Conservation (phyloP, 2,329 filamentous ascomycete genomes). For the Colletotrichum sublineola region DNA sequence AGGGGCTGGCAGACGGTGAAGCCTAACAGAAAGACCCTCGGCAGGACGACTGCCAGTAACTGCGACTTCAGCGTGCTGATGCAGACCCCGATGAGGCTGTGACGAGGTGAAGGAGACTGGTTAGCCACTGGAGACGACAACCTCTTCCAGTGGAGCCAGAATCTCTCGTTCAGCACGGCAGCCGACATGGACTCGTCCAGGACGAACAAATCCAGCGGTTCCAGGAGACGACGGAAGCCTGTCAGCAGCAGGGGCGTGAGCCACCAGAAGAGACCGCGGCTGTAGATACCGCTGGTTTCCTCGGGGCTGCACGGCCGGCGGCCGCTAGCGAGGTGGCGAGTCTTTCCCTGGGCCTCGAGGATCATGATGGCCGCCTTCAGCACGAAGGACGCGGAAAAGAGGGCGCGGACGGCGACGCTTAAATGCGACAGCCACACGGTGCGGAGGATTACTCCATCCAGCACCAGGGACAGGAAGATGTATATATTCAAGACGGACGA, state of each 20-base stretch:
- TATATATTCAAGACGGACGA: conserved; percentile 52
- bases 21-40: conserved; percentile 50
- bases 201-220: conserved; percentile 50
- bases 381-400: conserved; percentile 53
- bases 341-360: conserved; percentile 57
- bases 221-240: conserved; percentile 53
- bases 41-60: conserved; percentile 49
- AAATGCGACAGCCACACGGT: conserved; percentile 51
- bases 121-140: conserved; percentile 41
- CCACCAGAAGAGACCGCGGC: conserved; percentile 55
- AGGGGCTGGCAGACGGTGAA: conserved; percentile 56
- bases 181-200: conserved; percentile 50
- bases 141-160: conserved; percentile 50
- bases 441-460: conserved; percentile 52
- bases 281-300: conserved; percentile 54
- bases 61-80: conserved; percentile 48
- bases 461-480: conserved; percentile 50
- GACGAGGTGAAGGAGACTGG: conserved; percentile 14
- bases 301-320: conserved; percentile 53
- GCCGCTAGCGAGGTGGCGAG: conserved; percentile 48
- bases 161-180: conserved; percentile 47
- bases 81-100: conserved; percentile 49
- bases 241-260: conserved; percentile 50
- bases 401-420: conserved; percentile 47
- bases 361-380: conserved; percentile 54